A percentile compares a stretch with the other conserved stretches of the same genome.
phyloP scores from a whole-genome alignment of 139 green algal species.

The Nannochloris sp. region DNA sequence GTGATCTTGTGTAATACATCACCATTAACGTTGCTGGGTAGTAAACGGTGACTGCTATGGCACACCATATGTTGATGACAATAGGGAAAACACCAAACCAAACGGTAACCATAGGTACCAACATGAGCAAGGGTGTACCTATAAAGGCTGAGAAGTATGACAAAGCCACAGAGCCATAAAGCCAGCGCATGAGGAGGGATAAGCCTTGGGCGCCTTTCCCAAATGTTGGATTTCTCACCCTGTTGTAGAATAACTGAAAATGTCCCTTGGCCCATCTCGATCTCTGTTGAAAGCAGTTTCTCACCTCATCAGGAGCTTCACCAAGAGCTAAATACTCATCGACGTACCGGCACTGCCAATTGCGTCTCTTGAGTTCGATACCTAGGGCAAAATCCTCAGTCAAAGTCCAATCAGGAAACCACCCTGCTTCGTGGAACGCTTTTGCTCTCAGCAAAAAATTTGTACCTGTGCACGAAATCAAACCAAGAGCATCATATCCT shows the following conservation, averaged over 20 bases:
- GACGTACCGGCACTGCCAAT: conserved; percentile 58
- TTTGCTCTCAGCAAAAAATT: conserved; percentile 60
- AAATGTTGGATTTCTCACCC: conserved; percentile 31
- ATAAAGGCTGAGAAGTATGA: conserved; percentile 44
- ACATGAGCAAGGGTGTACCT: conserved; percentile 35
- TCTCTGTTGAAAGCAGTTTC: conserved; percentile 76
- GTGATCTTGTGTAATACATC: conserved; percentile 25
- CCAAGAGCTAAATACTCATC: conserved; percentile 66
- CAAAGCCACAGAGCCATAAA: conserved; percentile 29
- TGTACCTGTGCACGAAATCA: conserved; percentile 59
- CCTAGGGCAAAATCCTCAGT: conserved; percentile 65
- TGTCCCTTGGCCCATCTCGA: conserved; percentile 77
- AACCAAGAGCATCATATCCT: conserved; percentile 48
- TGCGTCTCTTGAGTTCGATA: conserved; percentile 57
- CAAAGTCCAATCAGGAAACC: conserved; percentile 67
- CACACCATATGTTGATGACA: conserved; percentile 45
- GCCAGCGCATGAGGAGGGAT: conserved; percentile 26
- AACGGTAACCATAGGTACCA: conserved; percentile 45
- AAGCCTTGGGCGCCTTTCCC: conserved; percentile 17
- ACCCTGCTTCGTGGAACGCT: conserved; percentile 47
- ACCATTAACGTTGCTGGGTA: conserved; percentile 32
- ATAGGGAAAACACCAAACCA: conserved; percentile 55
- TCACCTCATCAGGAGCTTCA: conserved; percentile 69
- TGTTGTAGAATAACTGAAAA: conserved; percentile 50
- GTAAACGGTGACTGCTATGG: conserved; percentile 44